Base-by-base conservation (phyloP, 257 asterid species). In the Gentiana dahurica region DNA sequence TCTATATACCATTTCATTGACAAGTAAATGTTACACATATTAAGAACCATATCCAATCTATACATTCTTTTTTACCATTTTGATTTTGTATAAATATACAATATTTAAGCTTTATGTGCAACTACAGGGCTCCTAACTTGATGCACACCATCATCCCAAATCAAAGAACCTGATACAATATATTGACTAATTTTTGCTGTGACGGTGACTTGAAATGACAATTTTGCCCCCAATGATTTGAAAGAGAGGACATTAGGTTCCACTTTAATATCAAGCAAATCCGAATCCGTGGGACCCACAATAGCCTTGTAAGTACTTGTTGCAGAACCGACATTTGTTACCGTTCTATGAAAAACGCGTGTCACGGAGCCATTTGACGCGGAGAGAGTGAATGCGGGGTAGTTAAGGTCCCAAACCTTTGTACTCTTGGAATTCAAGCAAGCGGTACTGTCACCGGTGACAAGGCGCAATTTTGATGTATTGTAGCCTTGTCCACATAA, bases 401-500 rank as follows among this genome's bases (percentile, higher is more conserved):
- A 77, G 60, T 83, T 86, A 35, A 86, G 72, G 61, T 81, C 88
- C 79, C 79, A 72, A 43, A 74, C 88, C 0, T 81, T 68, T n/a
- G 74, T 66, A 13, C 75, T 75, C 41, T 59, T 75, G 15, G 73
- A 37, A 46, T 71, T 32, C 8, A 84, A 63, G 68, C 94, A 82
- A 13, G 81, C 70, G 32, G 46, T 56, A 57, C 73, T 65, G 57
- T 79, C 91, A 11, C 88, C 83, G 0, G 94, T 83, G 13, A 83
- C 50, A 9, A 75, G 76, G 35, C 49, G 60, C 35, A 86, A 59
- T 48, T 59, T 65, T 59, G 68, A 68, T 61, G 58, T 65, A 71
- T 63, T 79, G 65, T 86, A 81, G 6, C 90, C 90, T 74, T 86
- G 91, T 6, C 94, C 88, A 54, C 95, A 86, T 12, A 86, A 61